Evolutionary conservation across 179 eudicot genomes (phyloP).

Genomic region (Corrigiola litoralis): DNA sequence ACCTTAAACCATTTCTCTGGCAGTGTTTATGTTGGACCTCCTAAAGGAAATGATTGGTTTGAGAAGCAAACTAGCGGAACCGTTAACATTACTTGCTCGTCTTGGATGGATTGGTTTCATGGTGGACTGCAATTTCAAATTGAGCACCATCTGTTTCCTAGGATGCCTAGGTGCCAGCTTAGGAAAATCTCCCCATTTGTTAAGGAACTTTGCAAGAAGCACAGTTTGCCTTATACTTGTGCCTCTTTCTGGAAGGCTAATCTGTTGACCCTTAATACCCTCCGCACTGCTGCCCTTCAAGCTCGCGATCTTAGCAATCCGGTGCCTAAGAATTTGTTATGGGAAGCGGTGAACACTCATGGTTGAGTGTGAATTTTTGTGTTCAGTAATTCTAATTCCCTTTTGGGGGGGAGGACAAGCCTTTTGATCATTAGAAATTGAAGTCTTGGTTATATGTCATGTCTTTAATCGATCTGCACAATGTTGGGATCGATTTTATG

Average conservation of each 20-base stretch:
- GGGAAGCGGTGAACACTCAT: constrained; percentile 77
- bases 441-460: too few relatives aligned
- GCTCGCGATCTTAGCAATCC: constrained; percentile 49
- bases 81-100: constrained; percentile 37
- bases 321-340: constrained; percentile 48
- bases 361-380: too few relatives aligned
- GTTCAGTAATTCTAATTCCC: too few relatives aligned
- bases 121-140: constrained; percentile 65
- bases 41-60: constrained; percentile 47
- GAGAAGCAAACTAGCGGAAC: constrained; percentile 53
- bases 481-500: too few relatives aligned
- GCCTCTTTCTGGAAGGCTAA: constrained; percentile 51
- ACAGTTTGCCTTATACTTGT: constrained; percentile 38
- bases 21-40: constrained; percentile 39
- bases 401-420: too few relatives aligned
- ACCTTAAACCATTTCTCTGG: constrained; percentile 52
- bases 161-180: constrained; percentile 53
- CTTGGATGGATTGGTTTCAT: constrained; percentile 80
- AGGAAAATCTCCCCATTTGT: constrained; percentile 51
- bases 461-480: too few relatives aligned
- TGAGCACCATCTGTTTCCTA: constrained; percentile 63
- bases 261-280: constrained; percentile 31
- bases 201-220: constrained; percentile 53
- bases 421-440: too few relatives aligned
- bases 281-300: constrained; percentile 43